Conservation (phyloP, 192 early-diverging fungal genomes). For the Coemansia sp. region DNA sequence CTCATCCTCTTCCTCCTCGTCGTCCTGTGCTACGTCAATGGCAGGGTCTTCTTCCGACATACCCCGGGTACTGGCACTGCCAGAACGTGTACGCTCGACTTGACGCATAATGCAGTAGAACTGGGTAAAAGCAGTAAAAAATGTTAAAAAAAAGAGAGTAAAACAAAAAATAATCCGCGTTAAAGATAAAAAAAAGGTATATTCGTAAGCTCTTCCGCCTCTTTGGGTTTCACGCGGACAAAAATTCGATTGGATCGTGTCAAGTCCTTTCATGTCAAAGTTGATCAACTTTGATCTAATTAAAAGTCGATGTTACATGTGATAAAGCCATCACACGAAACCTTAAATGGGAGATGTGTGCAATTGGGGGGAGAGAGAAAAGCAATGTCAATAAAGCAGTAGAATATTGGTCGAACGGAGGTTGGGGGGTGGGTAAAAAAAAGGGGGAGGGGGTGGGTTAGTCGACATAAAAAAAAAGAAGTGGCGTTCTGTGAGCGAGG, state of each 20-base stretch:
- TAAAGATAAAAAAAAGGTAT: not conserved
- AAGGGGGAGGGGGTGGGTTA: not conserved
- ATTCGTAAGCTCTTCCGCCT: not conserved
- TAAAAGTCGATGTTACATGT: not conserved
- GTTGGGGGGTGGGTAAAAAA: not conserved
- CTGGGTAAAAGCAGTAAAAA: not conserved
- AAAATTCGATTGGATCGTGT: not conserved
- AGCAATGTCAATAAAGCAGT: not conserved
- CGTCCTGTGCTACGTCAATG: constrained; percentile 19
- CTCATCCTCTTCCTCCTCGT: constrained; percentile 18
- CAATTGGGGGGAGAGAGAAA: too few species aligned
- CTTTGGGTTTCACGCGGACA: not conserved
- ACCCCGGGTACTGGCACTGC: constrained; percentile 6
- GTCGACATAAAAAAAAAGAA: not conserved
- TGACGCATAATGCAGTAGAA: constrained; percentile 11
- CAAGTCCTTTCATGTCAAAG: too few species aligned
- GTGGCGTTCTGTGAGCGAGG: constrained; percentile 1
- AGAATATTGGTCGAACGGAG: not conserved
- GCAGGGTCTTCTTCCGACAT: constrained; percentile 6
- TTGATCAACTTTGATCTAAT: not conserved
- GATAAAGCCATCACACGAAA: not conserved
- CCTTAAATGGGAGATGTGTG: not conserved
- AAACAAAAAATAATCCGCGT: not conserved
- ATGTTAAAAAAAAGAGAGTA: not conserved
- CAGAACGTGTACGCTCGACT: constrained; percentile 1